These are phyloP conservation scores for Podila verticillata DNA, from an alignment of 192 early-diverging fungal genomes.

Conservation along the genomic window DNA sequence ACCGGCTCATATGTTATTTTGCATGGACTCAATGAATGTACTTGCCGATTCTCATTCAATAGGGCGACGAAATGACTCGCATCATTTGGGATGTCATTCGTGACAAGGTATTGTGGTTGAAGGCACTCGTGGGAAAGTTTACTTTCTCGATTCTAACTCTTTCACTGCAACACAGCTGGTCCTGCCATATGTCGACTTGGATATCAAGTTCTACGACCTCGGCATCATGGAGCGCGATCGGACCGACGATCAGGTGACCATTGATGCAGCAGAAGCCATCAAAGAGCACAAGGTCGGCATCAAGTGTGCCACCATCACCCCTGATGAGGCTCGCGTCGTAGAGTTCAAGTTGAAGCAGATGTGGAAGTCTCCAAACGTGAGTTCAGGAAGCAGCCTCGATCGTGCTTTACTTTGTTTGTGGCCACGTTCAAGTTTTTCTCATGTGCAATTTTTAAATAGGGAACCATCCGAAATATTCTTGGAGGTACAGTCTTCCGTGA, in stretches of 20 bases:
- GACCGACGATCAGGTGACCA: slow-evolving; percentile 73
- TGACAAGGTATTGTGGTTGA: slow-evolving; percentile 68
- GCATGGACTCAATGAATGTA: slow-evolving; percentile 79
- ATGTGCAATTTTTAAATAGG: slow-evolving; percentile 4
- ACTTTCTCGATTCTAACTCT: neutral
- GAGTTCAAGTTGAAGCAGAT: slow-evolving; percentile 98
- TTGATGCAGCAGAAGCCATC: slow-evolving; percentile 96
- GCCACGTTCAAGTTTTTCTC: neutral
- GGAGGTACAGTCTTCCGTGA: slow-evolving; percentile 99
- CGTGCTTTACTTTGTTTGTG: neutral
- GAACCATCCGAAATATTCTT: slow-evolving; percentile 95
- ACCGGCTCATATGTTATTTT: slow-evolving; percentile 49
- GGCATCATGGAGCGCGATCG: slow-evolving; percentile 90
- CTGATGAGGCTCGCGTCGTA: slow-evolving; percentile 92
- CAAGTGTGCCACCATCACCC: slow-evolving; percentile 99
- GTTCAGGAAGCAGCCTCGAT: slow-evolving; percentile 22
- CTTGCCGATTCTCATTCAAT: slow-evolving; percentile 55
- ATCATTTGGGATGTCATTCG: slow-evolving; percentile 97
- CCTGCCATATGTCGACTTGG: slow-evolving; percentile 86
- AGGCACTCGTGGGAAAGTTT: slow-evolving; percentile 1
- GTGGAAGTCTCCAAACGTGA: slow-evolving; percentile 98
- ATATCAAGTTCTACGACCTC: slow-evolving; percentile 98
- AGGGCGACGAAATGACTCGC: slow-evolving; percentile 99
- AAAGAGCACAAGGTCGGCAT: slow-evolving; percentile 98
- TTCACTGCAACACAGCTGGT: slow-evolving; percentile 62